Evolutionary conservation across 257 asterid genomes (phyloP).

Genomic region (Nicotiana paniculata): DNA sequence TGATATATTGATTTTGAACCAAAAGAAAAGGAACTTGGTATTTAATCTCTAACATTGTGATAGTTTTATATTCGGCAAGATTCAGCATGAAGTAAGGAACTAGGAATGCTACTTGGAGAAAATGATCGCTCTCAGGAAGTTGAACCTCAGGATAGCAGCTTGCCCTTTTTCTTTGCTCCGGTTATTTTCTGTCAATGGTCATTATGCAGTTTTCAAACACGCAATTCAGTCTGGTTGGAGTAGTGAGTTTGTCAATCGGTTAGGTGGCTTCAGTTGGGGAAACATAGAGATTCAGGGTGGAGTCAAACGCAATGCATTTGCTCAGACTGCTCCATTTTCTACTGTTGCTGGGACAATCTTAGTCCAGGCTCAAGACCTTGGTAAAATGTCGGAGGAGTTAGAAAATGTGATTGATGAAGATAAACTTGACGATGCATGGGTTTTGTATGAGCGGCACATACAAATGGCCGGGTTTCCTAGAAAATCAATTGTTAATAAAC

Average conservation of each 20-base stretch:
- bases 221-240: constrained; percentile 18
- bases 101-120: constrained; percentile 12
- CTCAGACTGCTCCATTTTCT: constrained; percentile 35
- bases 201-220: constrained; percentile 16
- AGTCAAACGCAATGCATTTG: constrained; percentile 10
- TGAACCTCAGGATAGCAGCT: constrained; percentile 18
- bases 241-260: constrained; percentile 5
- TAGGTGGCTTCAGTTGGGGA: neutral
- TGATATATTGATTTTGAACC: neutral
- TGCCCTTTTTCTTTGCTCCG: constrained; percentile 19
- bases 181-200: constrained; percentile 7
- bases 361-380: constrained; percentile 81
- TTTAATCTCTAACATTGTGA: neutral
- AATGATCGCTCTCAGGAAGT: constrained; percentile 39
- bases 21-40: neutral
- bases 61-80: neutral
- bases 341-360: constrained; percentile 51
- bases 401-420: constrained; percentile 50
- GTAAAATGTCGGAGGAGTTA: constrained; percentile 66
- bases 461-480: constrained; percentile 74
- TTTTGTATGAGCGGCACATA: constrained; percentile 66
- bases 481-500: constrained; percentile 53
- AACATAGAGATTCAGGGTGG: constrained; percentile 8
- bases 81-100: neutral
- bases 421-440: constrained; percentile 65